Evolutionary conservation across 805 yeast species (phyloP), one percentile per base, ranked within the genome.

Genomic region (Starmerella davenportii): DNA sequence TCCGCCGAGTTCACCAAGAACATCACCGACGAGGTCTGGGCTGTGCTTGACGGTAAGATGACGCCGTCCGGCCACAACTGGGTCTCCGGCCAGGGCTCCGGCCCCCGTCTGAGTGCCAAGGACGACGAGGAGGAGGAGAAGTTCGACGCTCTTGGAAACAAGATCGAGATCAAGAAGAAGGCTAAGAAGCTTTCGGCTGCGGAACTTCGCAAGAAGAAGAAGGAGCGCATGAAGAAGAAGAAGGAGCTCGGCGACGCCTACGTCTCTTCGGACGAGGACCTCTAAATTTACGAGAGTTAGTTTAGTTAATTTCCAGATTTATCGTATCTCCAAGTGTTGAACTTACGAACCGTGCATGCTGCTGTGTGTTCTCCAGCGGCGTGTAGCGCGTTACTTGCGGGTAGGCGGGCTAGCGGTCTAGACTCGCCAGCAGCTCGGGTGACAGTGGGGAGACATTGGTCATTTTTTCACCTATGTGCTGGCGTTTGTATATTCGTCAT

Each of bases 141-240:
- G 70, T 87, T 90, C 72, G 99, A 90, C 71, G 99, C 96, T 60
- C 82, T 90, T 92, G 99, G 99, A 74, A 90, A 90, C 94, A 90
- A 90, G 92, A 76, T 90, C 67, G 85, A 82, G 60, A 69, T 79
- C 64, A 81, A 72, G 65, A 81, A 84, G 79, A 90, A 90, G 92
- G 85, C 79, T 77, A 72, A 74, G 68, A 90, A 90, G 80, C 74
- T 90, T 62, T 80, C 95, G 54, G 84, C 96, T 63, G 95, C 98
- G 53, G 99, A 90, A 69, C 73, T 87, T 66, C 82, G 99, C 78
- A 90, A 90, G 95, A 90, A 90, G 95, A 90, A 90, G 95, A 90
- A 90, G 93, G 98, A 90, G 73, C 84, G 99, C 78, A 85, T 90
- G 96, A 82, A 79, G 79, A 90, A 87, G 93, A 90, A 87, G 95